Base-by-base conservation (phyloP, 768 basidiomycete species). In the Amanita muscaria region DNA sequence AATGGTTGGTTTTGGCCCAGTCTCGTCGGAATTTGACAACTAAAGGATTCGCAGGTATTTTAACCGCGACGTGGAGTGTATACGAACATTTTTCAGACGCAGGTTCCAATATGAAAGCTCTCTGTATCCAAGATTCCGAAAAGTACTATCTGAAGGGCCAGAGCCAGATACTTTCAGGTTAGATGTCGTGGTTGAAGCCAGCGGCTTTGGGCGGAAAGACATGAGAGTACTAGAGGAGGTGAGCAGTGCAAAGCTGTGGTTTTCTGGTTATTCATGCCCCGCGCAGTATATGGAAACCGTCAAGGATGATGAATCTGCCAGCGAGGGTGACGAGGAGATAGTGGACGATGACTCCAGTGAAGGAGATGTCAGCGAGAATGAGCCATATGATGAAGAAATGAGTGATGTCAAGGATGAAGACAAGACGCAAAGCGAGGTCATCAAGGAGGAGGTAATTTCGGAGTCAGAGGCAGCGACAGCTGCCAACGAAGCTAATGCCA, bases 21-120 rank as follows among this genome's bases (percentile, higher is more conserved):
- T 47, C 44, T 49, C n/a, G n/a, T n/a, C n/a, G n/a, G n/a, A n/a
- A n/a, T 15, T 44, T 42, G 47, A 45, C 47, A 44, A 42, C 29
- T 24, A 48, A 43, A 27, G 7, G 36, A 51, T 22, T n/a, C 47
- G 46, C 50, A 94, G 93, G 89, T 99, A 96, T 67, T 99, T 99
- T 67, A 94, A 98, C 63, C 83, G 96, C 16, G 96, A 99, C 63
- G 96, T 99, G 6, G 85, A 94, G 48, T 97, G 96, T 61, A 91
- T 99, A 53, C 77, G 91, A 25, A 81, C 77, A 7, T 99, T 96
- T 67, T 98, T 99, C 71, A 74, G 72, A 56, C 74, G 89, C 48
- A 70, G 93, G 19, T 98, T 97, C 67, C 77, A 81, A 48, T 99
- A 94, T 60, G 96, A 98, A 64, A 92, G 90, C 48, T 67, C 73